phyloP scores from a whole-genome alignment of 352 stramenopile genomes.

The Phytophthora palmivora region DNA sequence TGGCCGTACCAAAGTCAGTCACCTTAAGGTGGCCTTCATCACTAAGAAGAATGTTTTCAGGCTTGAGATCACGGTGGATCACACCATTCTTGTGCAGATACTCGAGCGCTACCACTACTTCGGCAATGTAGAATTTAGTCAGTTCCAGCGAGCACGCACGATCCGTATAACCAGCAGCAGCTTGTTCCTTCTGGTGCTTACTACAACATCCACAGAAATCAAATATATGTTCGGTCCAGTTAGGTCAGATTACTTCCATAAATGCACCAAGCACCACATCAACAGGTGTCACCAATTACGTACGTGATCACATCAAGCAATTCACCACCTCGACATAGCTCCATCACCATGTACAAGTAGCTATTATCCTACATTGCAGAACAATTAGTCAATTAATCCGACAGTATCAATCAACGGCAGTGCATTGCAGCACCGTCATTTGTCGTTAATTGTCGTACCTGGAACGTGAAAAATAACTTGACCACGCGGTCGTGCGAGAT shows the following conservation, averaged over 20 bases:
- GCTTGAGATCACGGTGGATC: constrained; percentile 97
- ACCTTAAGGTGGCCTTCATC: constrained; percentile 90
- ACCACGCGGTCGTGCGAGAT: constrained; percentile 89
- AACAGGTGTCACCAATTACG: constrained; percentile 12
- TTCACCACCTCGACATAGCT: constrained; percentile 87
- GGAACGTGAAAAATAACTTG: constrained; percentile 92
- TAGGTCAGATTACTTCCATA: constrained; percentile 19
- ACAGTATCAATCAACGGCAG: neutral
- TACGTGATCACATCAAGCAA: constrained; percentile 90
- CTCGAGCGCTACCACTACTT: constrained; percentile 93
- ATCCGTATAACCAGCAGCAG: constrained; percentile 61
- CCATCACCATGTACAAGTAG: constrained; percentile 93
- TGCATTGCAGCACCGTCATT: constrained; percentile 13
- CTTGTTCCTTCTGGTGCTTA: constrained; percentile 79
- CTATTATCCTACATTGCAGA: constrained; percentile 50
- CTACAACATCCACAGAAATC: constrained; percentile 31
- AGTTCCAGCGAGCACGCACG: constrained; percentile 81
- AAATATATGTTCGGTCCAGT: constrained; percentile 1
- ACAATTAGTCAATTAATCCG: neutral
- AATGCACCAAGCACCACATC: neutral
- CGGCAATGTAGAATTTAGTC: constrained; percentile 94
- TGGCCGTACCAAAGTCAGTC: constrained; percentile 91
- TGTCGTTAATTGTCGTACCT: constrained; percentile 44
- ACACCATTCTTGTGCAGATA: constrained; percentile 95
- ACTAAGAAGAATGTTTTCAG: constrained; percentile 90